Evolutionary conservation across 306 rosid genomes (phyloP).

Genomic region (Boehmeria nivea): DNA sequence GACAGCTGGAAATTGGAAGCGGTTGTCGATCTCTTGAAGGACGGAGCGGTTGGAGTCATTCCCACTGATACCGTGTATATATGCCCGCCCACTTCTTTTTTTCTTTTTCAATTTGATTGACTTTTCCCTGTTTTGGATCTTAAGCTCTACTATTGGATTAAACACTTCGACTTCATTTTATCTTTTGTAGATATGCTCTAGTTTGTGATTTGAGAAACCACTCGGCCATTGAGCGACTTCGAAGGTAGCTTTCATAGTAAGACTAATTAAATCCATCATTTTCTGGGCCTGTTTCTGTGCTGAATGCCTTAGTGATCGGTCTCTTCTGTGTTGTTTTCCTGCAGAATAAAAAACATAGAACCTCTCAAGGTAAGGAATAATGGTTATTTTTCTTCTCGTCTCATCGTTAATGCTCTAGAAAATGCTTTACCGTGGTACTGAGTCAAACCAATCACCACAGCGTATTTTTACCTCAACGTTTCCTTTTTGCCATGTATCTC

Average conservation of each 20-base stretch:
- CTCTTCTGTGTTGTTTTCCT: conserved; percentile 27
- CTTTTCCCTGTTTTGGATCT: not conserved
- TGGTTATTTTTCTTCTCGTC: conserved; percentile 13
- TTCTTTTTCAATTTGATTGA: not conserved
- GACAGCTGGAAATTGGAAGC: conserved; percentile 87
- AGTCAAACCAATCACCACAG: not conserved
- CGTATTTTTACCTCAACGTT: not conserved
- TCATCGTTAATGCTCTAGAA: conserved; percentile 8
- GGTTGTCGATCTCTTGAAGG: conserved; percentile 47
- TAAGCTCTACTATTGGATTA: too few species aligned
- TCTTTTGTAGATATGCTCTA: conserved; percentile 60
- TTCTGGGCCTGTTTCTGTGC: not conserved
- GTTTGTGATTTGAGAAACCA: conserved; percentile 77
- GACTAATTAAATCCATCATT: not conserved
- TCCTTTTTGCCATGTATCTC: conserved; percentile 13
- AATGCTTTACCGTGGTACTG: conserved; percentile 2
- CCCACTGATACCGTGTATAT: conserved; percentile 87
- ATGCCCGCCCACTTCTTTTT: not conserved
- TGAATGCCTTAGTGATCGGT: conserved; percentile 20
- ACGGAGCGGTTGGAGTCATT: conserved; percentile 90
- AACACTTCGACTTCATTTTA: conserved; percentile 1
- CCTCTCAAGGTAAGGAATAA: conserved; percentile 58
- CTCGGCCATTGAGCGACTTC: conserved; percentile 84
- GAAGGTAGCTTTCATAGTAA: conserved; percentile 48
- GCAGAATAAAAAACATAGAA: conserved; percentile 89